A percentile compares a stretch with the other conserved stretches of the same genome.
These are phyloP conservation scores for Coemansia sp. DNA, from an alignment of 192 early-diverging fungal genomes.

Conservation along the genomic window DNA sequence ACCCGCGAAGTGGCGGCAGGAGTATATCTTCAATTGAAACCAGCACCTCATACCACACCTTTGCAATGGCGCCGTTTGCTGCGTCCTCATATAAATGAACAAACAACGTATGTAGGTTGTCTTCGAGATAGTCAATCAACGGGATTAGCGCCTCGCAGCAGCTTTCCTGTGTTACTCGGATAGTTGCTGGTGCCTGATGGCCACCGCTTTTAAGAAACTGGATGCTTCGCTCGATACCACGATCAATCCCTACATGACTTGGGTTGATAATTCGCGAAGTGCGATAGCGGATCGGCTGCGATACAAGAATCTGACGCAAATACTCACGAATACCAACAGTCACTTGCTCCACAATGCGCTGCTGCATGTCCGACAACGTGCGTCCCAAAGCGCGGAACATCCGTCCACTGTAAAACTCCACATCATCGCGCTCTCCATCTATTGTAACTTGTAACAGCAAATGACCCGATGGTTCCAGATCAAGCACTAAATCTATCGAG, in stretches of 20 bases:
- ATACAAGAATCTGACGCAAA: conserved; percentile 63
- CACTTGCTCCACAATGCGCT: conserved; percentile 73
- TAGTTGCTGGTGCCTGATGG: conserved; percentile 31
- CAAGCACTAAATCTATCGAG: conserved; percentile 67
- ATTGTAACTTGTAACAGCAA: conserved; percentile 70
- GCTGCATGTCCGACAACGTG: conserved; percentile 66
- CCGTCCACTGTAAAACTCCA: conserved; percentile 80
- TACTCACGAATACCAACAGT: conserved; percentile 62
- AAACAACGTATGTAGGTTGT: conserved; percentile 65
- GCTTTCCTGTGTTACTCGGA: conserved; percentile 51
- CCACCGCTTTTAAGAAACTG: conserved; percentile 51
- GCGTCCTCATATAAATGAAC: conserved; percentile 65
- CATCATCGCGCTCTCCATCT: conserved; percentile 75
- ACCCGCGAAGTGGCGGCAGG: conserved; percentile 67
- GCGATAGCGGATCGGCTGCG: conserved; percentile 42
- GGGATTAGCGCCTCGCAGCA: conserved; percentile 69
- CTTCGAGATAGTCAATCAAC: conserved; percentile 74
- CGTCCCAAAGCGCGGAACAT: conserved; percentile 71
- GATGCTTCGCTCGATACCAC: conserved; percentile 57
- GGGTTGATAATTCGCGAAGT: conserved; percentile 23
- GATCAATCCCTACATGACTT: conserved; percentile 24
- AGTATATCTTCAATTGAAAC: conserved; percentile 66
- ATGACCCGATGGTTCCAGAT: conserved; percentile 67
- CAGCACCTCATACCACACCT: conserved; percentile 73
- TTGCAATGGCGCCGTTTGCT: conserved; percentile 64